These are phyloP conservation scores for Starmerella bombi DNA, from an alignment of 805 yeast species.

Conservation along the genomic window DNA sequence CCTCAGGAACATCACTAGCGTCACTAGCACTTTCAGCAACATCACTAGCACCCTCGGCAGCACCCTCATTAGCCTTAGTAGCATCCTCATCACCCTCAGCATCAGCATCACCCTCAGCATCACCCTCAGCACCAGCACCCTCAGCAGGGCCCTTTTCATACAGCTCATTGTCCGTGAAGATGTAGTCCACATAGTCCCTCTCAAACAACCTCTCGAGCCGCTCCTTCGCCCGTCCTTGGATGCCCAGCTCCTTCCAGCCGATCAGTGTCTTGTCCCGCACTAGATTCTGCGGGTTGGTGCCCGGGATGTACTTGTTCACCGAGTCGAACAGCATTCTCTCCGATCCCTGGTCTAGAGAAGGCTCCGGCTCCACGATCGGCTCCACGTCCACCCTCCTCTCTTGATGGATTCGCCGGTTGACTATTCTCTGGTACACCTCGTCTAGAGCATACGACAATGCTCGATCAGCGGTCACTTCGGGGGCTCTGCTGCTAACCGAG, in stretches of 20 bases:
- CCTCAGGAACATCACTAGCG: too few relatives aligned
- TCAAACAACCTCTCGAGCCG: slow-evolving; percentile 13
- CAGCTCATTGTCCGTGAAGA: too few relatives aligned
- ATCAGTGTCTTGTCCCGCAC: not conserved
- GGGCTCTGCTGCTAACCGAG: slow-evolving; percentile 1
- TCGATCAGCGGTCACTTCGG: not conserved
- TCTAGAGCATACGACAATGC: slow-evolving; percentile 21
- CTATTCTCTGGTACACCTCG: slow-evolving; percentile 16
- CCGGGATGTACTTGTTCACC: slow-evolving; percentile 6
- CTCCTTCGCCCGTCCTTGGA: slow-evolving; percentile 9
- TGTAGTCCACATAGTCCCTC: not conserved
- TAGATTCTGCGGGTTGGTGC: not conserved
- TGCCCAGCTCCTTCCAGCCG: slow-evolving; percentile 12
- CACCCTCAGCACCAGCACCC: not conserved
- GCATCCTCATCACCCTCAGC: not conserved
- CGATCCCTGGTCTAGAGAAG: slow-evolving; percentile 8
- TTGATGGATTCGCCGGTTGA: slow-evolving; percentile 18
- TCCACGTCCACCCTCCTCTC: slow-evolving; percentile 8
- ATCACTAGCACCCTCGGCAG: too few relatives aligned
- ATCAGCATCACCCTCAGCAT: not conserved
- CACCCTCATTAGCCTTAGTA: too few relatives aligned
- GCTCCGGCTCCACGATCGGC: slow-evolving; percentile 17
- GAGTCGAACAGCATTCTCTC: slow-evolving; percentile 3
- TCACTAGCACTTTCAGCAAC: too few relatives aligned
- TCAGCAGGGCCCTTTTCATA: too few relatives aligned